A percentile compares a stretch with the other conserved stretches of the same genome.
These are phyloP conservation scores for Cercospora nicotianae DNA, from an alignment of 2,329 filamentous ascomycete species.

Conservation along the genomic window DNA sequence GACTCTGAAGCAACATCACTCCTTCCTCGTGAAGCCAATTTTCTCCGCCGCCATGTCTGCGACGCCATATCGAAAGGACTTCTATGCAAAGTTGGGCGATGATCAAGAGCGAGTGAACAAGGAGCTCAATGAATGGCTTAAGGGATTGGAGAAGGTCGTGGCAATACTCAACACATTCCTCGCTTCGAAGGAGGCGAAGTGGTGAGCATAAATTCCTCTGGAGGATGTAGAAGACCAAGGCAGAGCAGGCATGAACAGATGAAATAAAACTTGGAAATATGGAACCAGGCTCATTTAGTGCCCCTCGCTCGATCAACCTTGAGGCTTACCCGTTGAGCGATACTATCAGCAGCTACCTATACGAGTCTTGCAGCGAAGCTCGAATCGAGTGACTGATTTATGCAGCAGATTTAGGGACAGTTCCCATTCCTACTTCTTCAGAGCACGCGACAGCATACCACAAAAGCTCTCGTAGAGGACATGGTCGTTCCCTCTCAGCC, in stretches of 20 bases:
- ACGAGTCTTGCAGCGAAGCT: background rate
- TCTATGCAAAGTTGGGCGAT: slow-evolving; percentile 81
- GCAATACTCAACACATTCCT: slow-evolving; percentile 70
- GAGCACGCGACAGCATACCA: slow-evolving; percentile 65
- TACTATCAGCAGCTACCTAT: background rate
- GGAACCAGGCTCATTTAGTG: background rate
- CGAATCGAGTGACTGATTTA: background rate
- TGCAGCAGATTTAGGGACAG: background rate
- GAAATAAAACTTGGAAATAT: background rate
- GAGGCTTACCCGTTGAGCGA: background rate
- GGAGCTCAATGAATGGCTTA: slow-evolving; percentile 70
- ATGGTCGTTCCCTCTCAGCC: slow-evolving; percentile 73
- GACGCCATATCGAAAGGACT: slow-evolving; percentile 89
- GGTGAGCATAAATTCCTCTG: slow-evolving; percentile 25
- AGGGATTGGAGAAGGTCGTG: slow-evolving; percentile 74
- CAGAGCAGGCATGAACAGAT: background rate
- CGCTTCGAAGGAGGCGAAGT: slow-evolving; percentile 51
- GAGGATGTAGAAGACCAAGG: background rate
- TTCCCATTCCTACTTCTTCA: slow-evolving; percentile 16
- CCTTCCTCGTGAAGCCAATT: slow-evolving; percentile 83
- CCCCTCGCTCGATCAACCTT: background rate
- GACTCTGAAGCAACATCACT: slow-evolving; percentile 91
- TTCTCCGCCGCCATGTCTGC: slow-evolving; percentile 93
- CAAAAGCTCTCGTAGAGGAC: slow-evolving; percentile 84
- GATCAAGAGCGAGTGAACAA: slow-evolving; percentile 62